Base-by-base conservation (phyloP, 176 grass and related monocot species). In the Phyllostachys edulis region DNA sequence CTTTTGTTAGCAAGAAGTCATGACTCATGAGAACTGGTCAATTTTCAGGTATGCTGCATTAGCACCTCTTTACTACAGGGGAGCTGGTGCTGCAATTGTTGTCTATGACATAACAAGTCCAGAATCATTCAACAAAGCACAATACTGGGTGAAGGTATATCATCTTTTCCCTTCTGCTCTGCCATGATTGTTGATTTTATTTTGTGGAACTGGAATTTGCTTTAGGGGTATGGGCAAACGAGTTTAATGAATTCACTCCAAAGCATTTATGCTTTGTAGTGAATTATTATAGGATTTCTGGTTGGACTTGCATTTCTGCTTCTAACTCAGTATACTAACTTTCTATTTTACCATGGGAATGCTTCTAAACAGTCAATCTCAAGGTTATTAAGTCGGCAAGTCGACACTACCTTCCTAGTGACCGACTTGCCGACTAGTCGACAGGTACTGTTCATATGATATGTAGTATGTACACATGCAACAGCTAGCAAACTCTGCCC, bases 31-130 rank as follows among this genome's bases (percentile, higher is more conserved):
- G 42, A 77, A 42, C 21, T 27, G 16, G 4, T 60, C 7, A 34
- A 75, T 80, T 85, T 76, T 72, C 78, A 97, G 91, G 86, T 97
- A 97, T 90, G 94, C 94, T 34, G 92, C 94, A 57, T 83, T 97
- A 76, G 94, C 91, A 34, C 91, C 91, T 88, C 87, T 97, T 84
- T 94, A 94, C 84, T 97, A 97, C 79, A 69, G 91, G 83, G 89
- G 94, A 72, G 89, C 94, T 83, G 89, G 85, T 70, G 94, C 89
- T 75, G 91, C 89, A 85, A 76, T 94, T 68, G 89, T 94, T 69
- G 94, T 97, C 20, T 97, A 92, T 84, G 91, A 97, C 79, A 97
- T 97, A 88, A 94, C 91, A 73, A 94, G 94, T 80, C 78, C 89
- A 82, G 94, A 97, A 67, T 94, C 94, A 67, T 97, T 97, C 52